Evolutionary conservation across 176 grass and related monocot species (phyloP), one percentile per base, ranked within the genome.

Genomic region (Eleusine coracana): DNA sequence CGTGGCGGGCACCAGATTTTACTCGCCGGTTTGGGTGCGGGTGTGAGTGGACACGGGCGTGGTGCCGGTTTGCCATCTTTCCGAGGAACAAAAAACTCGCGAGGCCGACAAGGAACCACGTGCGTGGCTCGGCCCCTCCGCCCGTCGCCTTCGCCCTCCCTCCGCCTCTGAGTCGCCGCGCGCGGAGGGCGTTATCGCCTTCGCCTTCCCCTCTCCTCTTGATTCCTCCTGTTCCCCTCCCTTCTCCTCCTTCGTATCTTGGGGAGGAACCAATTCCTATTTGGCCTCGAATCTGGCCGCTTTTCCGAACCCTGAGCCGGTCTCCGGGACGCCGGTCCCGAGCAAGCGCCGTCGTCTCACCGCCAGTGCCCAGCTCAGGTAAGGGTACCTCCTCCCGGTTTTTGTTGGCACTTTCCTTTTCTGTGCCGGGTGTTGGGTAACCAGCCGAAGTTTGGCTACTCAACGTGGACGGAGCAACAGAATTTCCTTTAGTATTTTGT

Each of bases 91-190:
- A 54, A 88, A 42, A 75, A 58, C 21, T 75, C 64, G 71, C 83
- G 70, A 79, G 77, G 87, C 61, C 50, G 76, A 75, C 77, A 71
- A 71, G 50, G 29, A 49, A 52, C 79, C 87, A 89, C 83, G 77
- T 82, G 73, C 64, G 76, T 42, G 54, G 42, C 5, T 3, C 1
- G 71, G 39, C 62, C 15, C 49, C 5, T 21, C 63, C 64, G 49
- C 66, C 34, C 55, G 67, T 87, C 86, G 66, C 55, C 34, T 54
- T 87, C 85, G 31, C 14, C 39, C 37, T 41, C 55, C 2, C 55
- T 48, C 9, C 68, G 10, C 13, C 4, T 2, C 36, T 86, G 70
- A 74, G 73, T 75, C 73, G 78, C 77, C 42, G 87, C 70, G 83
- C 64, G 70, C 40, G 50, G 82, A 81, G 7, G 65, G 66, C 73